Conservation (phyloP, 306 rosid species). For the Mimosa bimucronata region DNA sequence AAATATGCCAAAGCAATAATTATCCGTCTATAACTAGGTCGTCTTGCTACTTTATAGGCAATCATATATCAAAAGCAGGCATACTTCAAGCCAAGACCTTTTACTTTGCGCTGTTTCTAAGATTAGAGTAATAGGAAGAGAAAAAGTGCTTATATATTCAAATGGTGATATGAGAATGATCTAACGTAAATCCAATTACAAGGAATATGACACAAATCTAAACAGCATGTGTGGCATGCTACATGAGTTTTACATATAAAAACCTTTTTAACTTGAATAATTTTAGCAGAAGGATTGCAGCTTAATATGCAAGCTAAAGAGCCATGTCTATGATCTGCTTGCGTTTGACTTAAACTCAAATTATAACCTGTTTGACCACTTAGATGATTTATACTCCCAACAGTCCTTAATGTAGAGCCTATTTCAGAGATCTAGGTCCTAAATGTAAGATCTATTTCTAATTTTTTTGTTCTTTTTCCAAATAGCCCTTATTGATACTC, state of each 20-base stretch:
- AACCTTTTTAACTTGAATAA: slow-evolving; percentile 7
- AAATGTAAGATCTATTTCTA: no score
- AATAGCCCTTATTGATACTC: no score
- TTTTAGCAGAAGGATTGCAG: slow-evolving; percentile 24
- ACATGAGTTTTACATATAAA: not conserved
- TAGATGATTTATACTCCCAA: not conserved
- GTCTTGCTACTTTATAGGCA: not conserved
- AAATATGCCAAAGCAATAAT: not conserved
- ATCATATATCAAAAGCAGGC: not conserved
- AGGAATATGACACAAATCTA: not conserved
- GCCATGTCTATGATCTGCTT: not conserved
- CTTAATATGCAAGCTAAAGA: slow-evolving; percentile 35
- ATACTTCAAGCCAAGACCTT: not conserved
- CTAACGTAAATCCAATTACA: not conserved
- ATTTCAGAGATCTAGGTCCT: no score
- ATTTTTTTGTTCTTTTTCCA: no score
- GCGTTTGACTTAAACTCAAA: slow-evolving; percentile 21
- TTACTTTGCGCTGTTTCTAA: not conserved
- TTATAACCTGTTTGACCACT: slow-evolving; percentile 14
- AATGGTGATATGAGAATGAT: not conserved
- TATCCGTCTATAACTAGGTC: not conserved
- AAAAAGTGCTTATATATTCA: not conserved
- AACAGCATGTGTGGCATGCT: not conserved
- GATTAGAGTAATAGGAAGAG: not conserved
- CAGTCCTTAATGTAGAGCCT: no score